phyloP scores from a whole-genome alignment of 805 yeast genomes.

The Ascoidea tarda region DNA sequence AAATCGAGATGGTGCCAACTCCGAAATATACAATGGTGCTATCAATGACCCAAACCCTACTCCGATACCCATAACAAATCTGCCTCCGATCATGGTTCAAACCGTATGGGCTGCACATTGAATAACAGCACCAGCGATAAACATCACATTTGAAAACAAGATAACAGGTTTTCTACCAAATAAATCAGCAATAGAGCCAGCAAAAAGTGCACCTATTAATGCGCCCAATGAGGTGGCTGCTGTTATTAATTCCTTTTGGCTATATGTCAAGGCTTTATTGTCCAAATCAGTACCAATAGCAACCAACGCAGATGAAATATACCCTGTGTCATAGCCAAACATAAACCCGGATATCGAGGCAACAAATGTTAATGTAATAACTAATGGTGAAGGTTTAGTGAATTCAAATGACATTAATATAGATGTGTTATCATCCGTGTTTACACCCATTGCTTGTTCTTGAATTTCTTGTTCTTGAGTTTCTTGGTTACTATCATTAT shows the following conservation, averaged over 20 bases:
- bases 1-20: constrained; percentile 82
- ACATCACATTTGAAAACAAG: constrained; percentile 69
- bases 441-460: too few species aligned
- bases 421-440: constrained; percentile 29
- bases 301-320: constrained; percentile 86
- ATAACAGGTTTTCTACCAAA: constrained; percentile 79
- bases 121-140: constrained; percentile 70
- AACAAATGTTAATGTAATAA: constrained; percentile 53
- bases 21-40: constrained; percentile 88
- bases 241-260: constrained; percentile 82
- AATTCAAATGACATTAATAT: constrained; percentile 30
- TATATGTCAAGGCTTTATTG: constrained; percentile 42
- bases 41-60: constrained; percentile 90
- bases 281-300: constrained; percentile 69
- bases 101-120: constrained; percentile 72
- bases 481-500: too few species aligned
- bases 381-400: constrained; percentile 44
- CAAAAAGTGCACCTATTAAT: constrained; percentile 57
- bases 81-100: constrained; percentile 87
- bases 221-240: constrained; percentile 95
- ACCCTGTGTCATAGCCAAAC: constrained; percentile 98
- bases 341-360: constrained; percentile 90
- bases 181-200: constrained; percentile 73
- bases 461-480: too few species aligned
- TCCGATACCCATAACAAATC: constrained; percentile 91